Conservation (phyloP, 1,284 basidiomycete genomes). For the Fomes fomentarius region DNA sequence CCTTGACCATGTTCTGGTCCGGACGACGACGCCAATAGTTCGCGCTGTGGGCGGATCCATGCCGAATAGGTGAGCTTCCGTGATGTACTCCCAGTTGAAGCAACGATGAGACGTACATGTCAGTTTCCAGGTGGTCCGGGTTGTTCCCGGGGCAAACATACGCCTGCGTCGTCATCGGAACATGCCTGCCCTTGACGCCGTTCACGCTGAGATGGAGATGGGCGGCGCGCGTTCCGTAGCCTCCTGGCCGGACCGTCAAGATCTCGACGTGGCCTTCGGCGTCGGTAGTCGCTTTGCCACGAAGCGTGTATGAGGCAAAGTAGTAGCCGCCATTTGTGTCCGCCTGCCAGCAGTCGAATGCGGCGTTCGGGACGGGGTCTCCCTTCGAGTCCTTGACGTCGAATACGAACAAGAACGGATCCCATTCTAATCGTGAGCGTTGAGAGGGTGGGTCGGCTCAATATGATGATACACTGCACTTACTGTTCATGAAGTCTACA, state of each 20-base stretch:
- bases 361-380: conserved; percentile 27
- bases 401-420: conserved; percentile 28
- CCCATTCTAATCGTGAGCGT: conserved; percentile 20
- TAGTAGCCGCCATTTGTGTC: conserved; percentile 29
- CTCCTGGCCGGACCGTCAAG: conserved; percentile 30
- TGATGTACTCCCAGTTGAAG: too few species aligned
- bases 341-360: conserved; percentile 35
- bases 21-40: conserved; percentile 23
- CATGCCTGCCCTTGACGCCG: conserved; percentile 13
- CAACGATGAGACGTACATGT: neutral
- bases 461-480: too few species aligned
- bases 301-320: conserved; percentile 28
- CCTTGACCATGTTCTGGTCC: conserved; percentile 23
- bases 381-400: conserved; percentile 29
- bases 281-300: conserved; percentile 31
- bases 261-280: conserved; percentile 31
- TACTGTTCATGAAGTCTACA: conserved; percentile 26
- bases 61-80: too few species aligned
- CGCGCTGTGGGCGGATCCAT: conserved; percentile 21
- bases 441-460: too few species aligned
- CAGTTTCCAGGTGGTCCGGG: conserved; percentile 7
- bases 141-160: conserved; percentile 32
- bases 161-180: conserved; percentile 31
- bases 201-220: conserved; percentile 30
- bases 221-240: conserved; percentile 27